Base-by-base conservation (phyloP, 176 grass and related monocot species). In the Triticum monococcum region DNA sequence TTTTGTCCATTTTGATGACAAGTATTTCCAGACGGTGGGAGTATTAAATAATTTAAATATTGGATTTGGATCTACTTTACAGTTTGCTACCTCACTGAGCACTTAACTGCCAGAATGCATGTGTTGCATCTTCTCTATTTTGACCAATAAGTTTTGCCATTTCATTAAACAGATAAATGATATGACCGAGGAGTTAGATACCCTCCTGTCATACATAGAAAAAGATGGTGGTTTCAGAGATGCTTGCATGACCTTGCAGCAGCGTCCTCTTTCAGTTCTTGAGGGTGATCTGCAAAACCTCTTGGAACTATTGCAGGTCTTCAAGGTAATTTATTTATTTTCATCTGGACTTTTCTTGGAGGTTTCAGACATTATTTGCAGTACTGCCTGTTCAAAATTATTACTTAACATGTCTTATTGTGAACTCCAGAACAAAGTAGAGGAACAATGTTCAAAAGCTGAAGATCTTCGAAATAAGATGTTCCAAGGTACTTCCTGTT, bases 391-490 rank as follows among this genome's bases (percentile, higher is more conserved):
- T 60, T 82, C 48, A 79, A 57, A 81, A 23, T n/a, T 72, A 78
- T 40, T 69, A 83, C 78, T 71, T 75, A 85, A 79, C 18, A 46
- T 24, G 16, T 72, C 81, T 84, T 86, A 77, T 81, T 93, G 92
- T 61, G 66, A 62, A 73, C 79, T 78, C 61, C 86, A 98, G 96
- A 92, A 72, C 75, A 95, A 89, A 82, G 87, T 83, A 69, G 90
- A 89, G 56, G 93, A 91, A 24, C 91, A 94, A 60, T 85, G 92
- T 80, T 89, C 79, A 78, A 90, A 92, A 79, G 89, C 91, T 81
- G 91, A 91, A 88, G 90, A 98, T 28, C 96, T 95, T 82, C 86
- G 84, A 65, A 93, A 92, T 78, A 98, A 92, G 79, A 95, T 93
- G 96, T 91, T 90, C 79, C 91, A 98, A 92, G 91, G 96, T 94